A percentile compares a stretch with the other conserved stretches of the same genome.
Conservation (phyloP, 176 grass and related monocot species). For the Echinochloa phyllopogon region DNA sequence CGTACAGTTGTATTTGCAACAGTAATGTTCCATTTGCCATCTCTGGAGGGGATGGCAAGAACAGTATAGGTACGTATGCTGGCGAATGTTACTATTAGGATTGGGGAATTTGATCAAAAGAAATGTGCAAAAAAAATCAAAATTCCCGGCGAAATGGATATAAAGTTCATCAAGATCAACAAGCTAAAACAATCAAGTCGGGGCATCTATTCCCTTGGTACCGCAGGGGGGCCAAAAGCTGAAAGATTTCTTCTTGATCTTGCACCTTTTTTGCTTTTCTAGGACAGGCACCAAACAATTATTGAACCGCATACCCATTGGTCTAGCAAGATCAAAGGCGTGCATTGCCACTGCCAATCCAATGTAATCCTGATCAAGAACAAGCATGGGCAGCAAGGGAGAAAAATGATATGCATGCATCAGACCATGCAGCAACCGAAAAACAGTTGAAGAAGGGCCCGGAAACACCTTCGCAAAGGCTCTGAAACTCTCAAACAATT, state of each 20-base stretch:
- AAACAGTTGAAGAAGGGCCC: not conserved
- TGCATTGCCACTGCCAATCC: not conserved
- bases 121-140: constrained; percentile 10
- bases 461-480: not conserved
- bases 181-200: constrained; percentile 57
- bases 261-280: constrained; percentile 48
- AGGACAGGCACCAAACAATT: constrained; percentile 50
- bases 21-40: constrained; percentile 27
- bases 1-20: constrained; percentile 43
- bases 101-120: constrained; percentile 13
- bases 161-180: constrained; percentile 43
- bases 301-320: constrained; percentile 35
- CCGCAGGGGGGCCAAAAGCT: constrained; percentile 53
- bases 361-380: constrained; percentile 48
- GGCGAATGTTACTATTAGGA: constrained; percentile 46
- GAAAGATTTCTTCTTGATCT: constrained; percentile 51
- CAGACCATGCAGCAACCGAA: constrained; percentile 11
- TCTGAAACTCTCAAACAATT: constrained; percentile 16
- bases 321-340: constrained; percentile 34
- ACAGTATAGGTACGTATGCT: constrained; percentile 46
- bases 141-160: constrained; percentile 21
- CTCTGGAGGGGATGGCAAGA: constrained; percentile 27
- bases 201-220: constrained; percentile 61
- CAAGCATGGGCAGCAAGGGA: constrained; percentile 22
- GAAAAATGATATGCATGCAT: not conserved